Conservation (phyloP, 176 grass and related monocot species). For the Lolium rigidum region DNA sequence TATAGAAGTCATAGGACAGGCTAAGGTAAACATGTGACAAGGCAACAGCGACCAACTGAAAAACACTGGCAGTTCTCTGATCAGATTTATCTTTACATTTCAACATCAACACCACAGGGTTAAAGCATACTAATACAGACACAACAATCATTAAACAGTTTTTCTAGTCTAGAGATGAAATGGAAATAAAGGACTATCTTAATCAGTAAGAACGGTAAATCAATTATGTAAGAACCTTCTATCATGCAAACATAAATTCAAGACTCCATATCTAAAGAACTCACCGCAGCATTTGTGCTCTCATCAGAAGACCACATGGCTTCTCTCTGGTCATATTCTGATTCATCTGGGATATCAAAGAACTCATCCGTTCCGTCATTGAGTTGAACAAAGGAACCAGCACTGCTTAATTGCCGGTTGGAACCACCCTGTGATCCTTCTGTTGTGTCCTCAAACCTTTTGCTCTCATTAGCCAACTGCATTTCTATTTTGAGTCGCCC, state of each 20-base stretch:
- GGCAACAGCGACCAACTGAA: not conserved
- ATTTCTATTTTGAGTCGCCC: conserved; percentile 68
- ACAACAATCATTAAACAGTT: conserved; percentile 26
- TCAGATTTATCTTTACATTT: conserved; percentile 11
- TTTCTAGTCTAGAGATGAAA: conserved; percentile 30
- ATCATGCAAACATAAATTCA: conserved; percentile 33
- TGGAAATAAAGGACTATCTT: not conserved
- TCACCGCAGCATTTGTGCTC: conserved; percentile 58
- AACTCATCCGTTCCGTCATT: conserved; percentile 91
- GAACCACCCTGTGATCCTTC: conserved; percentile 56
- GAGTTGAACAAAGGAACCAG: conserved; percentile 74
- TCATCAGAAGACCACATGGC: conserved; percentile 77
- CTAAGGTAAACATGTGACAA: conserved; percentile 13
- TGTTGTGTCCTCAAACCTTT: conserved; percentile 50
- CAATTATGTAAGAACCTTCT: conserved; percentile 9
- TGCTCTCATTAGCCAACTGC: conserved; percentile 45
- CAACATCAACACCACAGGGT: not conserved
- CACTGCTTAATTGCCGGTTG: conserved; percentile 55
- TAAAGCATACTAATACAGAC: not conserved
- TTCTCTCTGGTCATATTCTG: conserved; percentile 84
- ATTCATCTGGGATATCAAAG: conserved; percentile 95
- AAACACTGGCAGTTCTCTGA: conserved; percentile 1
- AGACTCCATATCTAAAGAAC: conserved; percentile 32
- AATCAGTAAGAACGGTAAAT: conserved; percentile 23
- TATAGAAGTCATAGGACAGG: not conserved